These are phyloP conservation scores for Stylonectria norvegica DNA, from an alignment of 2,329 filamentous ascomycete genomes.

Conservation along the genomic window DNA sequence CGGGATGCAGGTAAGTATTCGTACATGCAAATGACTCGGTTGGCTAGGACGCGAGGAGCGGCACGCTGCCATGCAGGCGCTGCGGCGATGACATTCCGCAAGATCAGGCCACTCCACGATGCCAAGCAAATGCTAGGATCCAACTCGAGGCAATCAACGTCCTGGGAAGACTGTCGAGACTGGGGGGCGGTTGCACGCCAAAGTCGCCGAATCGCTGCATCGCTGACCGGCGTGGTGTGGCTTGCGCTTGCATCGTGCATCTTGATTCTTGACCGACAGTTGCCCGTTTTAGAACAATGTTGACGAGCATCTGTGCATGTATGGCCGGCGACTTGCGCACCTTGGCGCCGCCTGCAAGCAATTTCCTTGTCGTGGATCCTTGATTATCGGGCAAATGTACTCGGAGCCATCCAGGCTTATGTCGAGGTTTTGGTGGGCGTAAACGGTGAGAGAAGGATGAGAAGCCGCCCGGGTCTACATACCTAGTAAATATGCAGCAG, in stretches of 20 bases:
- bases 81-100: slow-evolving; percentile 17
- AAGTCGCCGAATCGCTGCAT: slow-evolving; percentile 13
- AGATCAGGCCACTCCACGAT: slow-evolving; percentile 20
- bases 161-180: no score
- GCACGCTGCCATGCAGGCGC: slow-evolving; percentile 13
- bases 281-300: slow-evolving; percentile 10
- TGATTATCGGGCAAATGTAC: no score
- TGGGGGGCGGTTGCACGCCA: neutral
- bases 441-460: no score
- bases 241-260: slow-evolving; percentile 20
- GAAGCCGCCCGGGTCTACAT: no score
- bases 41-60: slow-evolving; percentile 12
- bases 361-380: no score
- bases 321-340: no score
- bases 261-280: slow-evolving; percentile 16
- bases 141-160: neutral
- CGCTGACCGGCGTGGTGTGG: slow-evolving; percentile 18
- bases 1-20: neutral
- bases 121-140: slow-evolving; percentile 15
- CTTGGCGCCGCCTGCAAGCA: no score
- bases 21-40: slow-evolving; percentile 13
- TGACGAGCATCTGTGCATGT: no score
- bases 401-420: no score
- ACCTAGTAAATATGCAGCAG: no score
- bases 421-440: no score